Evolutionary conservation across 2,329 filamentous ascomycete genomes (phyloP).

Genomic region (Cephalotrichum gorgonifer): DNA sequence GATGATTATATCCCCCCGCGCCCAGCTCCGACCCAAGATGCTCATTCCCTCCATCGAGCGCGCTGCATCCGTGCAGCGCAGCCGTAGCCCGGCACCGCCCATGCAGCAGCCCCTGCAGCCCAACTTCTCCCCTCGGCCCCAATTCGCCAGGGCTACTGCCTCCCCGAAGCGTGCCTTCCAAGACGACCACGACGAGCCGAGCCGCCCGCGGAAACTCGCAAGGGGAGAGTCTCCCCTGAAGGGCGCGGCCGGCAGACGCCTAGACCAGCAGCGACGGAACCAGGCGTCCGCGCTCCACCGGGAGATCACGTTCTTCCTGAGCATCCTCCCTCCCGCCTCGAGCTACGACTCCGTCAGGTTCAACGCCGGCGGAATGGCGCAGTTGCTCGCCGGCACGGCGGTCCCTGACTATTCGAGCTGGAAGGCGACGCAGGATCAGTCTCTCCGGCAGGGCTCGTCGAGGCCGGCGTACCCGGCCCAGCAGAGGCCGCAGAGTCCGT

Average conservation of each 20-base stretch:
- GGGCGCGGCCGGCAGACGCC: constrained; percentile 72
- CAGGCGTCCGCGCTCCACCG: constrained; percentile 62
- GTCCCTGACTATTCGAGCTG: constrained; percentile 52
- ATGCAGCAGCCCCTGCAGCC: constrained; percentile 17
- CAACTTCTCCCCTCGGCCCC: constrained; percentile 27
- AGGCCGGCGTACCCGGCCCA: constrained; percentile 34
- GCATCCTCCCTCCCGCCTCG: constrained; percentile 63
- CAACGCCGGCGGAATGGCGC: constrained; percentile 60
- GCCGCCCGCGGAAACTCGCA: constrained; percentile 74
- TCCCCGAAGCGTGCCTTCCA: constrained; percentile 54
- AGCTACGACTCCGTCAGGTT: constrained; percentile 64
- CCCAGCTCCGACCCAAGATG: constrained; percentile 62
- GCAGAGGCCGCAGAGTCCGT: constrained; percentile 37
- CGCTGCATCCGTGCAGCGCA: constrained; percentile 24
- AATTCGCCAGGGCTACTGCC: constrained; percentile 35
- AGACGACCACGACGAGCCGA: constrained; percentile 59
- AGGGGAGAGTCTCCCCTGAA: constrained; percentile 91
- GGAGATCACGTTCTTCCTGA: constrained; percentile 53
- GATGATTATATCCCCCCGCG: constrained; percentile 69
- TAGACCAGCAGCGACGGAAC: constrained; percentile 65
- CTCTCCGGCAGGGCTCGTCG: constrained; percentile 15
- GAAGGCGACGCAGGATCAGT: constrained; percentile 29
- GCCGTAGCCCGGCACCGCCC: constrained; percentile 29
- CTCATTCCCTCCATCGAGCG: constrained; percentile 45
- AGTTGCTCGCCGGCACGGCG: constrained; percentile 57